Base-by-base conservation (phyloP, 2,329 filamentous ascomycete species). In the Arachnomyces sp. region DNA sequence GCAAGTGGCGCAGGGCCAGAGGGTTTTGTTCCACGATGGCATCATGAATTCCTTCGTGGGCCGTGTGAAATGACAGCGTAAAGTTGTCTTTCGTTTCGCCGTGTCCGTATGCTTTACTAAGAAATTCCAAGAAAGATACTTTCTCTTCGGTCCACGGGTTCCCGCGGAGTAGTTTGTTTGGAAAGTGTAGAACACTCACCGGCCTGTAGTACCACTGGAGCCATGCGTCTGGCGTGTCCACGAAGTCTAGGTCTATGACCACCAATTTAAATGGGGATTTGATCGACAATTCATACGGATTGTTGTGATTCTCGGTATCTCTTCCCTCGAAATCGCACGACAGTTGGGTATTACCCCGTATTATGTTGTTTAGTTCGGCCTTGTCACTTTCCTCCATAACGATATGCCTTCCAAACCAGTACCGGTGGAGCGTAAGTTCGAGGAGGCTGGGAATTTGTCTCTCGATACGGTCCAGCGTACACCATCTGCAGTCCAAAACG, bases 401-500 rank as follows among this genome's bases (percentile, higher is more conserved):
- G 9, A 25, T 25, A 25, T 9, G 5, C 21, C 21, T 25, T 25
- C 49, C 45, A 36, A 62, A 39, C 61, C 62, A 64, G 8, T 53
- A 48, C 16, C 59, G 57, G 28, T 58, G 50, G 18, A 67, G 51
- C 6, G 45, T 48, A 21, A 68, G 46, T 1, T 51, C 50, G 43
- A 58, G 55, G 33, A 69, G 42, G 5, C 51, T 52, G 0, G 61
- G 62, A 2, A 69, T 34, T 33, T 59, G 55, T 3, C 46, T 47
- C 3, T 57, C 49, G 4, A 69, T 42, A 6, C 61, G 58, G 3
- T 53, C 42, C 16, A 55, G 40, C 0, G 60, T 68, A 41, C 59
- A 68, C 65, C 66, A 70, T 42, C 48, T 52, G 40, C 59, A 65
- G 4, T 50, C 49, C 17, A 68, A 41, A 3, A 69, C 52, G 1